These are phyloP conservation scores for Solidago caesia DNA, from an alignment of 129 eudicot species.

Conservation along the genomic window DNA sequence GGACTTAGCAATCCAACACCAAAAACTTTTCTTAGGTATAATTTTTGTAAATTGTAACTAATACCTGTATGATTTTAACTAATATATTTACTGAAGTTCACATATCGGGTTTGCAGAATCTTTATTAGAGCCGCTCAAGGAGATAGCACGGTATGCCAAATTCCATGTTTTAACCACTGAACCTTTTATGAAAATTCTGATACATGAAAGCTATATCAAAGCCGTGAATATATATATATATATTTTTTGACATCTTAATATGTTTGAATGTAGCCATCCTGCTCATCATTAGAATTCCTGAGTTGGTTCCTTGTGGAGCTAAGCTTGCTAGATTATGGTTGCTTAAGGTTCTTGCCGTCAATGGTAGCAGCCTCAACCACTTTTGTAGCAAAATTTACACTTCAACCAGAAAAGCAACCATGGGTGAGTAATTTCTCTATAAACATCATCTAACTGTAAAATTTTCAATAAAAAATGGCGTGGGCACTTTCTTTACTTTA, in stretches of 20 bases:
- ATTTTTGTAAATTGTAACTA: constrained; percentile 1
- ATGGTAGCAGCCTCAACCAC: constrained; percentile 70
- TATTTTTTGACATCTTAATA: not conserved
- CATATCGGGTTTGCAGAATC: constrained; percentile 47
- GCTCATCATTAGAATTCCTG: constrained; percentile 53
- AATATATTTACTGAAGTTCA: not conserved
- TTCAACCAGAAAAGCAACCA: constrained; percentile 59
- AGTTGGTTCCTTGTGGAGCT: constrained; percentile 71
- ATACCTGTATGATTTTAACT: not conserved
- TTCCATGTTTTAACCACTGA: not conserved
- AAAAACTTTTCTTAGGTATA: constrained; percentile 78
- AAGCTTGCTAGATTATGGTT: constrained; percentile 62
- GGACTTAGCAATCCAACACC: constrained; percentile 65
- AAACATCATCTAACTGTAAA: not conserved
- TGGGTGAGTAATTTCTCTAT: constrained; percentile 53
- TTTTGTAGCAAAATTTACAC: constrained; percentile 61
- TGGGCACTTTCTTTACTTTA: not conserved
- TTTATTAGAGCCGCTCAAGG: constrained; percentile 62
- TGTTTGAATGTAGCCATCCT: constrained; percentile 33
- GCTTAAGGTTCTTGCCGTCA: constrained; percentile 73
- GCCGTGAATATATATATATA: not conserved
- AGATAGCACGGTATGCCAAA: constrained; percentile 39
- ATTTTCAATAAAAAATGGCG: too few species aligned
- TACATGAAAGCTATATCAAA: too few species aligned
- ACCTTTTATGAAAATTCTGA: not conserved